Base-by-base conservation (phyloP, 257 asterid species). In the Nicotiana sylvestris region DNA sequence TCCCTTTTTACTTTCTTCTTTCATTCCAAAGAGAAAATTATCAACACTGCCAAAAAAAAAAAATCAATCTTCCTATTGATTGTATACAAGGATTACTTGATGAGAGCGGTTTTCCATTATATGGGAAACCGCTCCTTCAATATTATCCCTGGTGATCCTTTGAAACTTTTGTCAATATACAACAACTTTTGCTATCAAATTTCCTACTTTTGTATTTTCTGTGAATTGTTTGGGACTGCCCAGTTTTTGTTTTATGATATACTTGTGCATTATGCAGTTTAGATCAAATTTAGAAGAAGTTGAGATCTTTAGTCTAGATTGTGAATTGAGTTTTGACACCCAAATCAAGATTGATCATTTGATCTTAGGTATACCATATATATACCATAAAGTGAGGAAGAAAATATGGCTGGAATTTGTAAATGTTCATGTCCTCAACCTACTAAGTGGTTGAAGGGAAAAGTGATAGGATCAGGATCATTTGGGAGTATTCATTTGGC, bases 401-500 rank as follows among this genome's bases (percentile, higher is more conserved):
- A 84, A 56, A 58, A 88, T n/a, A 91, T 89, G 92, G 76, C 82
- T 39, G 70, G 66, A 82, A 72, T 72, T 51, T 61, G 85, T 83
- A 81, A 32, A 57, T 81, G 89, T 55, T 51, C 81, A 7, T 61
- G 46, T 68, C 78, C 74, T 27, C 81, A 85, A 25, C 92, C 92
- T 18, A 76, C 12, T 8, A 87, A 88, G 46, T 91, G 93, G 95
- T 13, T 88, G 33, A 86, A 86, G 83, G 95, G 95, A 18, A 85
- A 87, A n/a, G 76, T 89, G 8, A 86, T 91, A 37, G 95, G 93
- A 16, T 88, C 92, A 0, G 95, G 95, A 1, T 85, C 95, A 9
- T 88, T 83, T 82, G 92, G 95, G 9, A 86, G 81, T 32, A 88
- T 91, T 62, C 87, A 87, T 57, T 37, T 91, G 58, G 92, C 95